Evolutionary conservation across 2,329 filamentous ascomycete genomes (phyloP).

Genomic region (Xylaria multiplex): DNA sequence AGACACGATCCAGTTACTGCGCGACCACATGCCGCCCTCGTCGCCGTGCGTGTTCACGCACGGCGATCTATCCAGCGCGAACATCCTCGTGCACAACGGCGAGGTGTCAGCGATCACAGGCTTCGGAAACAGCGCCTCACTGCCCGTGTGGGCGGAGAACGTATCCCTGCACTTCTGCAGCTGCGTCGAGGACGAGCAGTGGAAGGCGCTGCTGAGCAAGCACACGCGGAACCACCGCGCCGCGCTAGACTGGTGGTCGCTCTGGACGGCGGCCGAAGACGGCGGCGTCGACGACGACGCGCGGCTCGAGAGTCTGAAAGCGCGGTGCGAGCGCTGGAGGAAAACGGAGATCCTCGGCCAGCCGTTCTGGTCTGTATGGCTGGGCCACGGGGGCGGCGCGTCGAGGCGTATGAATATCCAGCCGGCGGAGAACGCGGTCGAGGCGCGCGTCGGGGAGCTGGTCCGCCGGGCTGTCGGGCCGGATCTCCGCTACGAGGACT

Average conservation of each 20-base stretch:
- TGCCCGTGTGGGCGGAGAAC: constrained; percentile 45
- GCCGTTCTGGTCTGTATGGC: constrained; percentile 23
- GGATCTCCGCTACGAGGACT: neutral
- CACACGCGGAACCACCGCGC: constrained; percentile 35
- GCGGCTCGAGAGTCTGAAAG: constrained; percentile 33
- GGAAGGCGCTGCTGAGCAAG: constrained; percentile 43
- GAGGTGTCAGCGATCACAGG: constrained; percentile 40
- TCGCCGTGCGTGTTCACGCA: constrained; percentile 44
- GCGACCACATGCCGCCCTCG: constrained; percentile 42
- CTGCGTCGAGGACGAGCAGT: constrained; percentile 45
- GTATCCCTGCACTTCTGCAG: constrained; percentile 43
- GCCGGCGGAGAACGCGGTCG: constrained; percentile 7
- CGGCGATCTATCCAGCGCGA: constrained; percentile 44
- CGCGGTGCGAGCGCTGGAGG: constrained; percentile 41
- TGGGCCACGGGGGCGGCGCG: constrained; percentile 11
- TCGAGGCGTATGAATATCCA: constrained; percentile 9
- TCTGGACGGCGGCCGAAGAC: constrained; percentile 41
- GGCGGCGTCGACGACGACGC: constrained; percentile 2
- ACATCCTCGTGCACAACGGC: constrained; percentile 39
- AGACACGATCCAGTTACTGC: constrained; percentile 31
- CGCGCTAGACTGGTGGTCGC: constrained; percentile 44
- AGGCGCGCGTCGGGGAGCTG: neutral
- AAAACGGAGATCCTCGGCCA: constrained; percentile 33
- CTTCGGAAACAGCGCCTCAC: constrained; percentile 41
- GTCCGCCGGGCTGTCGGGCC: neutral